Evolutionary conservation across 2,329 filamentous ascomycete species (phyloP).

Genomic region (Sphaerulina musiva): DNA sequence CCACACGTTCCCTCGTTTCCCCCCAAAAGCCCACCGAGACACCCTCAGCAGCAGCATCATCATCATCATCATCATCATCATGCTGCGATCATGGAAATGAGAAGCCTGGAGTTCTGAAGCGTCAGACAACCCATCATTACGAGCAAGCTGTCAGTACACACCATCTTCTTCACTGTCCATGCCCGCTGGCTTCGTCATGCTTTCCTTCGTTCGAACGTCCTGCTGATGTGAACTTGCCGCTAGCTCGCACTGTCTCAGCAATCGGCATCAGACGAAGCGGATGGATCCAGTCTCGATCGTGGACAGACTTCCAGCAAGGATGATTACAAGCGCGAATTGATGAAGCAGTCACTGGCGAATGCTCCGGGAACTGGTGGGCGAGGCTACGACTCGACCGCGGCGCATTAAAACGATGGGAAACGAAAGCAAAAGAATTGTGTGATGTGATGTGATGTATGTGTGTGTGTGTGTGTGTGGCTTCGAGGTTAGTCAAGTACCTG

Average conservation of each 20-base stretch:
- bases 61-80: not conserved
- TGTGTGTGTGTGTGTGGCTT: not conserved
- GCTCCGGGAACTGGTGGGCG: not conserved
- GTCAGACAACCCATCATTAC: constrained; percentile 27
- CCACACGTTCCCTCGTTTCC: constrained; percentile 18
- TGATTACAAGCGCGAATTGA: constrained; percentile 29
- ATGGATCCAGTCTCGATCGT: constrained; percentile 23
- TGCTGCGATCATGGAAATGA: constrained; percentile 10
- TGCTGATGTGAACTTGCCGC: not conserved
- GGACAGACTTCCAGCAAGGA: constrained; percentile 29
- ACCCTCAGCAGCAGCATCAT: constrained; percentile 12
- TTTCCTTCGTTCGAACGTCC: not conserved
- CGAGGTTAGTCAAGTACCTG: too few relatives aligned
- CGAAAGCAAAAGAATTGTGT: not conserved
- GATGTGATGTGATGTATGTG: not conserved
- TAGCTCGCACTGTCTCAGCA: constrained; percentile 4
- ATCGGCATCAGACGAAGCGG: not conserved
- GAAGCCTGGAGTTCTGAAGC: constrained; percentile 13
- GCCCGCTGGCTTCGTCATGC: too few relatives aligned
- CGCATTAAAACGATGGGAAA: constrained; percentile 1
- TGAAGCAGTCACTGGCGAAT: constrained; percentile 25
- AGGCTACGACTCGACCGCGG: constrained; percentile 8
- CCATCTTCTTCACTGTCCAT: not conserved
- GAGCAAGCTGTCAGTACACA: constrained; percentile 20
- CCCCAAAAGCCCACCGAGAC: constrained; percentile 16